Base-by-base conservation (phyloP, 176 grass and related monocot genomes). In the Canna indica region DNA sequence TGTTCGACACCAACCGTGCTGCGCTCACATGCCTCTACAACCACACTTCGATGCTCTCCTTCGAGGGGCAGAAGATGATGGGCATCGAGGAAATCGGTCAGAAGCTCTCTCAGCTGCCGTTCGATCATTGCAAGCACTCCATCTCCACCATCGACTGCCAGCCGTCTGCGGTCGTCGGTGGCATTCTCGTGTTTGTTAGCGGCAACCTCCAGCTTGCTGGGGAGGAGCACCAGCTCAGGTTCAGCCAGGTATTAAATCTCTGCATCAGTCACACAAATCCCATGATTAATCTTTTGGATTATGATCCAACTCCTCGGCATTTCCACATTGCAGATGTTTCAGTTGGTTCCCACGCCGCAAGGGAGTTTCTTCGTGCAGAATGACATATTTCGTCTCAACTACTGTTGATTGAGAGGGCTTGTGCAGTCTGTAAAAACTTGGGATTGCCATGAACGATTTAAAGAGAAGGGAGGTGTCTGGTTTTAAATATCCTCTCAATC, bases 321-420 rank as follows among this genome's bases (percentile, higher is more conserved):
- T 52, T 76, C 11, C 32, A 24, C 1, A 17, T 1, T 50, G 14
- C 75, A 94, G 86, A 90, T 94, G 90, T 94, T 94, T 82, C 90
- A 94, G 41, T 71, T 94, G 79, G 79, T 94, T 34, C 90, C 81
- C 42, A 86, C 75, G 30, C 83, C 39, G 72, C 81, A 86, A 29
- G 86, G 83, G 52, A 94, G 86, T 75, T 90, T 94, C 78, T 80
- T 86, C 72, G 90, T 94, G 36, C 86, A 94, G 81, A 89, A 94
- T 18, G 90, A 86, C 78, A 90, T 94, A 72, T 94, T 94, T 79
- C 90, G 90, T 67, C 90, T 94, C 72, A 94, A 86, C 78, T 86
- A 94, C 25, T 86, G 83, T 6, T 88, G 78, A 87, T 59, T 24
- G 34, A 65, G 17, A 13, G 34, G 33, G 59, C 29, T 62, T 62